Evolutionary conservation across 495 filamentous ascomycete species (phyloP).

Genomic region (Podospora appendiculata): DNA sequence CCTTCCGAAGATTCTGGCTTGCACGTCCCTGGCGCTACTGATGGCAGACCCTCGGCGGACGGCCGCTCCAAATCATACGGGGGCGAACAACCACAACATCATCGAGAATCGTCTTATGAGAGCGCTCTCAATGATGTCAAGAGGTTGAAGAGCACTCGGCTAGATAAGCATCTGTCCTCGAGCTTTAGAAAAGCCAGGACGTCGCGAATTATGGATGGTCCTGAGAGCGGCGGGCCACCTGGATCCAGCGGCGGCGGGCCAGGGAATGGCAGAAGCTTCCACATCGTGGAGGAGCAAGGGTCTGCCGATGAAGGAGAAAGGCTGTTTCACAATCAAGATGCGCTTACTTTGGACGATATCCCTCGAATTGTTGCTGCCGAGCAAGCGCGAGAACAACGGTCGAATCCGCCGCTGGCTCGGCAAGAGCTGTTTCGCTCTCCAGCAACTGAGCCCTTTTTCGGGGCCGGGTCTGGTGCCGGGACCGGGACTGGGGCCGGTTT

Average conservation of each 20-base stretch:
- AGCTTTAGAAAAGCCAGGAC: slow-evolving; percentile 85
- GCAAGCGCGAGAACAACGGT: slow-evolving; percentile 85
- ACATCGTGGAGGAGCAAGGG: slow-evolving; percentile 84
- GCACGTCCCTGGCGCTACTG: slow-evolving; percentile 56
- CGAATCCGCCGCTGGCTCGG: slow-evolving; percentile 61
- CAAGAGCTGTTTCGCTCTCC: slow-evolving; percentile 65
- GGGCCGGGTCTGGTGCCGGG: background rate
- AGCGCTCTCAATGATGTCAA: slow-evolving; percentile 94
- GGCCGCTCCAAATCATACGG: slow-evolving; percentile 68
- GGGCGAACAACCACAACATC: slow-evolving; percentile 49
- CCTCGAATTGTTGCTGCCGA: slow-evolving; percentile 94
- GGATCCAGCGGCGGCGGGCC: slow-evolving; percentile 52
- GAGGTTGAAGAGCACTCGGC: slow-evolving; percentile 79
- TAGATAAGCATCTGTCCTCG: slow-evolving; percentile 87
- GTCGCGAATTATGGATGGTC: slow-evolving; percentile 87
- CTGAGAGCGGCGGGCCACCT: slow-evolving; percentile 70
- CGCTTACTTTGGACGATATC: slow-evolving; percentile 91
- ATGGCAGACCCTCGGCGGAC: slow-evolving; percentile 44
- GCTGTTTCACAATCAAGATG: slow-evolving; percentile 84
- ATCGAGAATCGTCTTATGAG: slow-evolving; percentile 74
- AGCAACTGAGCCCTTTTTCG: slow-evolving; percentile 53
- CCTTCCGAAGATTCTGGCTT: slow-evolving; percentile 71
- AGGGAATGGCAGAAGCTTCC: slow-evolving; percentile 46
- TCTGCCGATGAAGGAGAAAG: slow-evolving; percentile 64
- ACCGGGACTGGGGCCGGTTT: too few species aligned